phyloP scores from a whole-genome alignment of 169 alveolate species.

The Plasmodium cynomolgi region DNA sequence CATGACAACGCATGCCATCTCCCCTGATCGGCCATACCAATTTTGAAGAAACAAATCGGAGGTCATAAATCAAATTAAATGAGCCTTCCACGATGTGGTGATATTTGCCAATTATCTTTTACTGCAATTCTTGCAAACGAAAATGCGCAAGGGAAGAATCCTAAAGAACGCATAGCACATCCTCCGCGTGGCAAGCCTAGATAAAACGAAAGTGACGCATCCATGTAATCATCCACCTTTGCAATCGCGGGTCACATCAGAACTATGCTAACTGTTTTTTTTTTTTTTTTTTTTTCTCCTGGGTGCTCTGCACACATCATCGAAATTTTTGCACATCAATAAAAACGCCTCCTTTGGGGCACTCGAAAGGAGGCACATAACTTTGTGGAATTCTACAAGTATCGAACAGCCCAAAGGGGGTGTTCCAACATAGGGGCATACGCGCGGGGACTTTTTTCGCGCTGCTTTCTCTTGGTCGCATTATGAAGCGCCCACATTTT shows the following conservation, averaged over 20 bases:
- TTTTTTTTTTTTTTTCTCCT: background rate
- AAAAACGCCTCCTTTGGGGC: background rate
- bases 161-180: background rate
- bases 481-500: background rate
- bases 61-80: background rate
- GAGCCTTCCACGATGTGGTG: background rate
- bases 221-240: background rate
- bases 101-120: background rate
- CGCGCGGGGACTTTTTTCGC: background rate
- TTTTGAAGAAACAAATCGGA: background rate
- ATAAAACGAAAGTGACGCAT: background rate
- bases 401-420: background rate
- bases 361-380: background rate
- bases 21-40: background rate
- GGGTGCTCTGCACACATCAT: background rate
- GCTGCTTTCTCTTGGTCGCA: background rate
- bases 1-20: background rate
- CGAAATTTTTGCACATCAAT: background rate
- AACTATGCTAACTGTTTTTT: background rate
- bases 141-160: background rate
- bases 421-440: background rate
- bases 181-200: background rate
- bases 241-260: background rate
- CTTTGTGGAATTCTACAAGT: background rate
- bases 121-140: background rate